Base-by-base conservation (phyloP, 805 yeast species). In the Saturnispora zaruensis region DNA sequence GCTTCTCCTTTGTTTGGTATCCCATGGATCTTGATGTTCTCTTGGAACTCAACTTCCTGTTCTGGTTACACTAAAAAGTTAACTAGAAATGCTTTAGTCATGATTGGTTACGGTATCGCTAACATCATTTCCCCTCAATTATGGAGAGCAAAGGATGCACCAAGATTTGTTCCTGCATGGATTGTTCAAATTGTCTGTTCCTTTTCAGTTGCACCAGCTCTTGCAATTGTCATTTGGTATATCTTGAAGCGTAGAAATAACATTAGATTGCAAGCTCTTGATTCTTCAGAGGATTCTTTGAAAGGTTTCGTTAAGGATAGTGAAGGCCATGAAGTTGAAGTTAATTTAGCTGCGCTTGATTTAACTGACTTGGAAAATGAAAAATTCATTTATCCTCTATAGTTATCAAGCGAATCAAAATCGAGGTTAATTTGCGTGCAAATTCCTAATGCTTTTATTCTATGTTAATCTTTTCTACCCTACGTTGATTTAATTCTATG, bases 51-150 rank as follows among this genome's bases (percentile, higher is more conserved):
- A 33, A 59, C 70, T 4, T 63, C 67, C 38, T 65, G 71, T 47
- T 69, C 80, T 7, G 80, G 80, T 40, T 69, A 75, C 55, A 76
- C 82, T 9, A 78, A 77, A 60, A 70, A 68, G 53, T 51, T 73
- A 9, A 67, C 73, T 0, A 72, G 79, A 63, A 74, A 69, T 52
- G 75, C 70, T 25, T 55, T 72, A 53, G 63, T 67, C 25, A 68
- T 75, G 74, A 65, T 69, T 26, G 70, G 71, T 14, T 77, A 71
- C 49, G 68, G 75, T 52, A 59, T 77, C 38, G 67, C 76, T 25
- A 77, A 77, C 53, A 67, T 77, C 20, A 71, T 76, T 25, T 73
- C 78, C 6, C 81, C 82, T 4, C 82, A 77, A 58, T 54, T 77
- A 21, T 78, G 80, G 77, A 67, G 70, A 55, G 64, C 57, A 7